Evolutionary conservation across 106 monocot species (phyloP).

Genomic region (Platanthera zijinensis): DNA sequence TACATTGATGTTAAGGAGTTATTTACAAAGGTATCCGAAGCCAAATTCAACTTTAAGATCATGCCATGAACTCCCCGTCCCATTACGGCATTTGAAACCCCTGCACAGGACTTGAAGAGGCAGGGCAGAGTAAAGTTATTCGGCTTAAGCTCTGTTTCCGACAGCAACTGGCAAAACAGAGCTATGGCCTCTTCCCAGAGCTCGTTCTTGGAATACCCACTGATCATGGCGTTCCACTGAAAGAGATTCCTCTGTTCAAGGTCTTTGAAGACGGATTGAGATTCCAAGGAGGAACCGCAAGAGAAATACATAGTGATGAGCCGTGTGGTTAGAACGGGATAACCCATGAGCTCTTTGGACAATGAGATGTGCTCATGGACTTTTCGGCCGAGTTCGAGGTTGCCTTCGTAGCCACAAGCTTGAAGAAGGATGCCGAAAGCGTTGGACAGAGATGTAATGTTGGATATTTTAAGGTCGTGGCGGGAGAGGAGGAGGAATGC

Average conservation of each 20-base stretch:
- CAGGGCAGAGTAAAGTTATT: conserved; percentile 62
- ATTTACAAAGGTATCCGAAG: conserved; percentile 27
- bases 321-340: conserved; percentile 42
- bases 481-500: conserved; percentile 20
- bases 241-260: conserved; percentile 25
- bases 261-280: conserved; percentile 34
- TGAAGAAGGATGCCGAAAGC: conserved; percentile 21
- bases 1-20: conserved; percentile 63
- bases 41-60: conserved; percentile 28
- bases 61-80: conserved; percentile 40
- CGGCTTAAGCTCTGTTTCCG: conserved; percentile 23
- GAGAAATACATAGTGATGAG: conserved; percentile 44
- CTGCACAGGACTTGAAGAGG: conserved; percentile 49
- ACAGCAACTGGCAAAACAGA: conserved; percentile 24
- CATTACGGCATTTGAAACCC: conserved; percentile 9
- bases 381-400: conserved; percentile 22
- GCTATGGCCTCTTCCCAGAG: conserved; percentile 28
- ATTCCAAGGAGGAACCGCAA: conserved; percentile 27
- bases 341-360: conserved; percentile 11
- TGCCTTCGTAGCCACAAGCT: conserved; percentile 7
- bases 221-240: conserved; percentile 69
- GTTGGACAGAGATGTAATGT: conserved; percentile 4
- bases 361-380: conserved; percentile 31
- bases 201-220: conserved; percentile 31
- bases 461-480: not conserved